A percentile compares a stretch with the other conserved stretches of the same genome.
Evolutionary conservation across 768 basidiomycete species (phyloP).

Genomic region (Tulasnella sp.): DNA sequence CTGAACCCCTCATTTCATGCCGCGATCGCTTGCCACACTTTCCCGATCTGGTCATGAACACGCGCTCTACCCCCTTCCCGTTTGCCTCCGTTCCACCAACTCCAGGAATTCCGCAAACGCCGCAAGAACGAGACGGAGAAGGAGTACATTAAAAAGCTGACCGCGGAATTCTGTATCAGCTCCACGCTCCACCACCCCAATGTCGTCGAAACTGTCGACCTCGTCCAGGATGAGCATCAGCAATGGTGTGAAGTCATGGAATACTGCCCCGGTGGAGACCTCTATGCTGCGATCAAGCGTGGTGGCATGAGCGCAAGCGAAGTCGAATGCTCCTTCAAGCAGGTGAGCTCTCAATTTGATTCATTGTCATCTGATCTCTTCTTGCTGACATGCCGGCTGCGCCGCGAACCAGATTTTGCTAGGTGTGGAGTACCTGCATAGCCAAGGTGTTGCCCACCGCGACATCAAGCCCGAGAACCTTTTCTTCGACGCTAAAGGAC

Average conservation of each 20-base stretch:
- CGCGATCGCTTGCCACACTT: neutral
- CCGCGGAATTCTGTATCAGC: constrained; percentile 97
- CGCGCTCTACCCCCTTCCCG: neutral
- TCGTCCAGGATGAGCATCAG: constrained; percentile 91
- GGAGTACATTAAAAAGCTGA: constrained; percentile 99
- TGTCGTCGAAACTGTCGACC: constrained; percentile 96
- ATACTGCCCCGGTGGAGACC: constrained; percentile 94
- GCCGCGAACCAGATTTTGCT: constrained; percentile 44
- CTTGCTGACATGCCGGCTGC: neutral
- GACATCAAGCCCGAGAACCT: constrained; percentile 98
- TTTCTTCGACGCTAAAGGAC: constrained; percentile 84
- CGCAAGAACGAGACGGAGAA: constrained; percentile 98
- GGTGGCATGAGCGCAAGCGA: constrained; percentile 85
- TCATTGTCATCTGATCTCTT: too few relatives aligned
- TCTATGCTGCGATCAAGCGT: constrained; percentile 98
- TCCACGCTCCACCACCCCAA: constrained; percentile 88
- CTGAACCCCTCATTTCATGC: too few relatives aligned
- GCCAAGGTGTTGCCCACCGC: constrained; percentile 94
- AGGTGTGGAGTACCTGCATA: constrained; percentile 85
- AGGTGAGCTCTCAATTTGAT: too few relatives aligned
- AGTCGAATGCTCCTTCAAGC: constrained; percentile 97
- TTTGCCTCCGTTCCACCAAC: constrained; percentile 10
- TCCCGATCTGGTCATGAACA: neutral
- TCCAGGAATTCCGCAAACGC: constrained; percentile 92
- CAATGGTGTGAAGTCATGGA: constrained; percentile 99